phyloP scores from a whole-genome alignment of 345 rosid genomes.

The thale cress (Arabidopsis thaliana) region DNA sequence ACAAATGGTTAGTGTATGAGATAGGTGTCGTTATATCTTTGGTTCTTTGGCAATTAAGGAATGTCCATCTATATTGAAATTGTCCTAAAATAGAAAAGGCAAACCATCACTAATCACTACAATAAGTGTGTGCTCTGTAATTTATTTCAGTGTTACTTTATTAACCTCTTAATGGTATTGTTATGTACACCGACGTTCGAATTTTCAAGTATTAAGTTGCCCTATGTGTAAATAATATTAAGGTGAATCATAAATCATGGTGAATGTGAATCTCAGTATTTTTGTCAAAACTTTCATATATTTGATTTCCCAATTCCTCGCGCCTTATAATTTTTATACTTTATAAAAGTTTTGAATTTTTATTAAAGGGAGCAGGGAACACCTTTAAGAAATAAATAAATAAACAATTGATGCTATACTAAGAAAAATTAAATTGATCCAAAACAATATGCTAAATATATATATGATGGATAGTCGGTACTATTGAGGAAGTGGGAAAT shows the following conservation, averaged over 20 bases:
- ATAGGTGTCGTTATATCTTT: slow-evolving; percentile 42
- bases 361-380: not conserved
- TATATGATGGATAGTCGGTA: no score
- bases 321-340: no score
- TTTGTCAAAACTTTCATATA: no score
- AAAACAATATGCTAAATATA: not conserved
- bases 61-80: slow-evolving; percentile 36
- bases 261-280: not conserved
- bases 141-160: slow-evolving; percentile 3
- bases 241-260: not conserved
- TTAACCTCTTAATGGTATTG: not conserved
- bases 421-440: not conserved
- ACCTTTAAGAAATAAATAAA: not conserved
- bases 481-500: not conserved
- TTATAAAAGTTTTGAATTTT: not conserved
- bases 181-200: not conserved
- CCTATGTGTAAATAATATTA: not conserved
- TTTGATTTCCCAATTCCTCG: no score
- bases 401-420: not conserved
- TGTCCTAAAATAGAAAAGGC: slow-evolving; percentile 40
- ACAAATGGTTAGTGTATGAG: slow-evolving; percentile 34
- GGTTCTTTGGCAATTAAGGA: slow-evolving; percentile 44
- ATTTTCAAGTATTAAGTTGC: not conserved
- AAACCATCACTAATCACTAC: slow-evolving; percentile 15
- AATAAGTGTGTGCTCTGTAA: not conserved